These are phyloP conservation scores for Aspergillus jensenii DNA, from an alignment of 2,329 filamentous ascomycete species.

Conservation along the genomic window DNA sequence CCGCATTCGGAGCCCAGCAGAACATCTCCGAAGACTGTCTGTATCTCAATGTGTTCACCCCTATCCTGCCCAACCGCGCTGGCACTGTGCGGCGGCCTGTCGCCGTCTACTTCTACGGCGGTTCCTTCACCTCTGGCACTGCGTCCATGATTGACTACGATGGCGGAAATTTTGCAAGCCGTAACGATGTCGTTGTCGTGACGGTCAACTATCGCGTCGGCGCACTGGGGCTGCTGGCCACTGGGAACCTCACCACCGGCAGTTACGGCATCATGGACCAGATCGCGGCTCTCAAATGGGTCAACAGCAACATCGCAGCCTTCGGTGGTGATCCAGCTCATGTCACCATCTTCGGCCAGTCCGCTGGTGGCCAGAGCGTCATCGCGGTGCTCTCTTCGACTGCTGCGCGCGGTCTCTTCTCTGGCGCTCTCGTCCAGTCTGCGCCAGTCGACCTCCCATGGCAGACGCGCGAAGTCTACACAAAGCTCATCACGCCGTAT, in stretches of 20 bases:
- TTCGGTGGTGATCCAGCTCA: slow-evolving; percentile 31
- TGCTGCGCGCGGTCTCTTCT: slow-evolving; percentile 27
- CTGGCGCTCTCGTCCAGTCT: slow-evolving; percentile 28
- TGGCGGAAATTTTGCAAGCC: slow-evolving; percentile 35
- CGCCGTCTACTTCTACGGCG: slow-evolving; percentile 37
- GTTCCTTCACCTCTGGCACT: slow-evolving; percentile 28
- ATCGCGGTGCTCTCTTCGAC: slow-evolving; percentile 27
- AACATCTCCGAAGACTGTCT: slow-evolving; percentile 36
- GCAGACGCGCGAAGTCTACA: slow-evolving; percentile 26
- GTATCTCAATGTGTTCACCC: slow-evolving; percentile 36
- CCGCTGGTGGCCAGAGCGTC: slow-evolving; percentile 54
- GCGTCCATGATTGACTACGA: slow-evolving; percentile 31
- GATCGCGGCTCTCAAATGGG: slow-evolving; percentile 31
- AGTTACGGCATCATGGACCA: slow-evolving; percentile 36
- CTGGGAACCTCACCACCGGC: slow-evolving; percentile 33
- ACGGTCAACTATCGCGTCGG: slow-evolving; percentile 37
- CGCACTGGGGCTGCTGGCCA: slow-evolving; percentile 32
- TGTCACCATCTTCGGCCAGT: slow-evolving; percentile 38
- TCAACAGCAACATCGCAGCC: slow-evolving; percentile 25
- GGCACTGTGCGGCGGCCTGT: slow-evolving; percentile 17
- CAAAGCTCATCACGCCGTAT: slow-evolving; percentile 18
- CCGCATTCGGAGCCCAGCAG: slow-evolving; percentile 2
- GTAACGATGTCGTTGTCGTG: slow-evolving; percentile 38
- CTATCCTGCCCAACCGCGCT: slow-evolving; percentile 24
- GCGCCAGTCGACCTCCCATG: slow-evolving; percentile 27